Base-by-base conservation (phyloP, 2,329 filamentous ascomycete genomes). In the Boeremia exigua region DNA sequence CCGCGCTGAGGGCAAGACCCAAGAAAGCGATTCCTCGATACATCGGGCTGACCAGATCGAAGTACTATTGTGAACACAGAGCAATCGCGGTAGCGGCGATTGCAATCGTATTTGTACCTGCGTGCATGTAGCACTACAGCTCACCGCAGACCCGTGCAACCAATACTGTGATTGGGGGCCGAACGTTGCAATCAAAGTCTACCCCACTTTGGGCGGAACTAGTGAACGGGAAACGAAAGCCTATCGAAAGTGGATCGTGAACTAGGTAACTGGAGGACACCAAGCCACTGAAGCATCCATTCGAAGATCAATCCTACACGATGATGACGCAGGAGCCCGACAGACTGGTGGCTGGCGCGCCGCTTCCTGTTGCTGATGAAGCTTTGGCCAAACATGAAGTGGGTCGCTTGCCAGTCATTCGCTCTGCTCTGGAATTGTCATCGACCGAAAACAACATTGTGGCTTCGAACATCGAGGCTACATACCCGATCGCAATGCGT, bases 61-160 rank as follows among this genome's bases (percentile, higher is more conserved):
- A 14, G 6, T 37, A 19, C 17, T 11, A 34, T 12, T 34, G 14
- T 28, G 29, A 46, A 29, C 25, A 42, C 29, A 55, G 25, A 30
- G 37, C 23, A 4, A 32, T 23, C 12, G 36, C 47, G 15, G 29
- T n/a, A 32, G 6, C 23, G 27, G 42, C 42, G n/a, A 50, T 12
- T 30, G 43, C 37, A 27, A 43, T 46, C 9, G 53, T 44, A 43
- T 29, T 47, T 51, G 53, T 51, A 51, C 37, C 19, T 51, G 53
- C 47, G 38, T 51, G 53, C 47, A 43, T 51, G 47, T 36, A 34
- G 36, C 36, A 45, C 29, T 29, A 27, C 48, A 29, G 15, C 17
- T 42, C 19, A 46, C 47, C 40, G 23, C 19, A 23, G 3, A 23
- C 19, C 19, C 5, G 19, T 23, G 19, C 19, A 19, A 47, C 27